Percentiles rank a stretch among this genome's conserved stretches.
These are phyloP conservation scores for Suhomyces xylopsoci DNA, from an alignment of 805 yeast species.

Conservation along the genomic window DNA sequence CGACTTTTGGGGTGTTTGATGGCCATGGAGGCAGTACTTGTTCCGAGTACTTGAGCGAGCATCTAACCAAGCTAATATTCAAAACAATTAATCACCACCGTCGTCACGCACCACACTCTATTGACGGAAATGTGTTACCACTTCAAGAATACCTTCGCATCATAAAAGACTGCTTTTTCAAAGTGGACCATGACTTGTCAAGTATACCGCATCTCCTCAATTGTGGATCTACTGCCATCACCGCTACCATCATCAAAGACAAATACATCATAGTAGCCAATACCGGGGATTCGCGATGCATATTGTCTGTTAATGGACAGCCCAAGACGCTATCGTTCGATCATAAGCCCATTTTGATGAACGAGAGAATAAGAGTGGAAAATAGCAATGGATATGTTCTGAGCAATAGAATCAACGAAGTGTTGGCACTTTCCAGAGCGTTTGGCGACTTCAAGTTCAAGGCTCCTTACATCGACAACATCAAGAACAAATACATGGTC, in stretches of 20 bases:
- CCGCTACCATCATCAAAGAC: constrained; percentile 28
- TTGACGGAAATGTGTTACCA: background rate
- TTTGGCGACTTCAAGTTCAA: constrained; percentile 45
- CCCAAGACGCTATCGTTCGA: constrained; percentile 51
- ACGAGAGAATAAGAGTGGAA: constrained; percentile 42
- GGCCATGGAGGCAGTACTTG: constrained; percentile 78
- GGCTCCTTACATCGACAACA: constrained; percentile 31
- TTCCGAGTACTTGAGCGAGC: constrained; percentile 50
- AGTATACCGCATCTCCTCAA: constrained; percentile 23
- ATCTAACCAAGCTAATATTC: constrained; percentile 38
- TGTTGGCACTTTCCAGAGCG: constrained; percentile 43
- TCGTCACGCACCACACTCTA: background rate
- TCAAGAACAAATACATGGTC: constrained; percentile 30
- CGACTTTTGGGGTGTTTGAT: constrained; percentile 72
- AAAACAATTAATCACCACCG: constrained; percentile 17
- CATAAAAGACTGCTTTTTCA: constrained; percentile 34
- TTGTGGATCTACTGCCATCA: constrained; percentile 44
- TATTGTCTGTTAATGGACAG: constrained; percentile 50
- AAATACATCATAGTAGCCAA: constrained; percentile 56
- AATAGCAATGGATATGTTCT: constrained; percentile 38
- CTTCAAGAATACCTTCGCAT: constrained; percentile 15
- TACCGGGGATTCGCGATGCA: constrained; percentile 74
- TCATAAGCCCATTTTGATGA: constrained; percentile 44
- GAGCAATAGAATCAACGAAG: constrained; percentile 40
- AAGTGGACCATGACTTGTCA: constrained; percentile 32